Evolutionary conservation across 805 yeast genomes (phyloP), one percentile per base, ranked within the genome.

Genomic region (Hanseniaspora pseudoguilliermondii): DNA sequence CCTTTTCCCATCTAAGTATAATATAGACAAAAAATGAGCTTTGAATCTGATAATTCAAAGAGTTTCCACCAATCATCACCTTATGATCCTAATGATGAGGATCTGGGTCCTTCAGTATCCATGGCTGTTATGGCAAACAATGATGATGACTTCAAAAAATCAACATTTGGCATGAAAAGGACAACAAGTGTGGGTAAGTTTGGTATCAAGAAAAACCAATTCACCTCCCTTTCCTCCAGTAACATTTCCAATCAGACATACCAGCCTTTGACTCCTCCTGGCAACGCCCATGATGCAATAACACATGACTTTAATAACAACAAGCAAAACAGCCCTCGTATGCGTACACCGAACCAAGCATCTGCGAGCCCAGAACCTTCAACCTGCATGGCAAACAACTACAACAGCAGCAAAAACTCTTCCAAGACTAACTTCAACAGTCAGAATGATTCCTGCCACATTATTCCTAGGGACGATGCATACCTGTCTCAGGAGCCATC

Each of bases 101-200:
- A 69, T 42, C 62, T 68, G 66, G 72, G 72, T 11, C 71, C 71
- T 3, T 63, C 70, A 10, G 63, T 74, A 15, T 75, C 79, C 49
- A 71, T 70, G 68, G 80, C 80, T 57, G 79, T 85, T 21, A 85
- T 83, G 59, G 89, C 91, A 5, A 74, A 77, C 47, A 82, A 81
- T 66, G 86, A 82, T 58, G 80, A 77, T 50, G 84, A 84, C 62
- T 86, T 87, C 64, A 75, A 80, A 54, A 78, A 76, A 57, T 77
- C 86, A 6, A 77, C 91, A 3, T 87, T 84, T 66, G 81, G 81
- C 62, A 71, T 87, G 63, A 87, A 86, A 63, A 72, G 95, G 65
- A 87, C 95, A 36, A 76, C 93, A 63, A 84, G 93, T 8, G 73
- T 87, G 75, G 95, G 96, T 0, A 67, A 86, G 15, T 71, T 87